These are phyloP conservation scores for Pleurotus pulmonarius DNA, from an alignment of 768 basidiomycete species.

Conservation along the genomic window DNA sequence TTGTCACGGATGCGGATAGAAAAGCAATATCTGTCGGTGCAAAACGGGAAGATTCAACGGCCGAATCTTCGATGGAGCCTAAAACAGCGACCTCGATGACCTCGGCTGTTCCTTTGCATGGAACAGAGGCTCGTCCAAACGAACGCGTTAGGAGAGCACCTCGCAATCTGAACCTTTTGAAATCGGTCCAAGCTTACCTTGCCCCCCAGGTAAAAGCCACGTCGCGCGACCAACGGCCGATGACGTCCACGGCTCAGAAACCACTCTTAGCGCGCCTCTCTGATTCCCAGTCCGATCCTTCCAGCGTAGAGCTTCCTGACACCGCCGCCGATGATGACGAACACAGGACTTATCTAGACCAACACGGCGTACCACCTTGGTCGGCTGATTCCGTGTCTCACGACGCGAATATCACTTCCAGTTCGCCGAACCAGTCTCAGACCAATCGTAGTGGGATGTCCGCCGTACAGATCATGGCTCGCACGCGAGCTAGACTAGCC, in stretches of 20 bases:
- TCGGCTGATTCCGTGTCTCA: slow-evolving; percentile 15
- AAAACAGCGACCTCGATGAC: background rate
- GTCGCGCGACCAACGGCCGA: background rate
- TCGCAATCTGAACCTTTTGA: slow-evolving; percentile 39
- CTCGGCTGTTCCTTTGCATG: background rate
- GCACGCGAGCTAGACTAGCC: slow-evolving; percentile 22
- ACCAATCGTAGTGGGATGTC: background rate
- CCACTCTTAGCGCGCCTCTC: slow-evolving; percentile 25
- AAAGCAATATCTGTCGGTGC: too few species aligned
- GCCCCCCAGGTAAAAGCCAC: background rate
- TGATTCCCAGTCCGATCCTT: slow-evolving; percentile 8
- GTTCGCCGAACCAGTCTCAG: background rate
- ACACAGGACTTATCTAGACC: background rate
- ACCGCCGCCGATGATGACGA: background rate
- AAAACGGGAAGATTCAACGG: too few species aligned
- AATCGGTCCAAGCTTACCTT: slow-evolving; percentile 49
- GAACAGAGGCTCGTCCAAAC: background rate
- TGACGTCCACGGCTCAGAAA: background rate
- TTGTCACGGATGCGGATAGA: too few species aligned
- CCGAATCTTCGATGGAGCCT: too few species aligned
- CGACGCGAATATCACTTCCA: too few species aligned
- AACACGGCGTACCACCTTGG: slow-evolving; percentile 2
- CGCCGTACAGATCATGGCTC: slow-evolving; percentile 6
- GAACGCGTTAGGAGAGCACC: slow-evolving; percentile 12
- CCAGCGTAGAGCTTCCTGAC: background rate